Evolutionary conservation across 2,329 filamentous ascomycete species (phyloP).

Genomic region (Exophiala phaeomuriformis): DNA sequence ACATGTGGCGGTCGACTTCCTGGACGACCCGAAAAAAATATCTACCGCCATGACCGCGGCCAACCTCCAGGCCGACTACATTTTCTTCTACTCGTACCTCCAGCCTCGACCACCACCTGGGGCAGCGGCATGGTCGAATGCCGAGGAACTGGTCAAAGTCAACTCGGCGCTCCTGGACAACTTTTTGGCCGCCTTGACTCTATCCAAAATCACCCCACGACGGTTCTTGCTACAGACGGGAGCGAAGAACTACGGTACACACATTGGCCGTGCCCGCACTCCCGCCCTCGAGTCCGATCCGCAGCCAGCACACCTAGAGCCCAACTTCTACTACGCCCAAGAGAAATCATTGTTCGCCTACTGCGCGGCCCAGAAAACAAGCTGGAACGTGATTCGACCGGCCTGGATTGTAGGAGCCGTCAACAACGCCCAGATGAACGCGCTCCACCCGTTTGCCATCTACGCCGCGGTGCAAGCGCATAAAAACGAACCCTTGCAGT

Average conservation of each 20-base stretch:
- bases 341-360: constrained; percentile 44
- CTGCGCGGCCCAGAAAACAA: constrained; percentile 34
- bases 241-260: constrained; percentile 48
- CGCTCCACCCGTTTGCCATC: constrained; percentile 43
- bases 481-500: constrained; percentile 38
- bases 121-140: constrained; percentile 43
- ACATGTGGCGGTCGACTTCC: constrained; percentile 37
- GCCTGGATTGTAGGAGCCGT: constrained; percentile 41
- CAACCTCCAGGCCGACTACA: constrained; percentile 33
- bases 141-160: constrained; percentile 44
- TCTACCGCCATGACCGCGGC: constrained; percentile 24
- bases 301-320: constrained; percentile 37
- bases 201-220: constrained; percentile 39
- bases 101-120: constrained; percentile 44
- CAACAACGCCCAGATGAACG: constrained; percentile 39
- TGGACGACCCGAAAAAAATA: constrained; percentile 30
- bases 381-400: constrained; percentile 45
- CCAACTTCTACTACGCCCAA: constrained; percentile 52
- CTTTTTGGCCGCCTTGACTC: constrained; percentile 41
- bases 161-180: constrained; percentile 43
- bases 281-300: constrained; percentile 44
- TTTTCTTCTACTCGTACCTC: constrained; percentile 52
- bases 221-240: constrained; percentile 47
- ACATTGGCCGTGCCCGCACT: constrained; percentile 40
- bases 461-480: constrained; percentile 45